Evolutionary conservation across 2,329 filamentous ascomycete species (phyloP).

Genomic region (Arthrobotrys iridis): DNA sequence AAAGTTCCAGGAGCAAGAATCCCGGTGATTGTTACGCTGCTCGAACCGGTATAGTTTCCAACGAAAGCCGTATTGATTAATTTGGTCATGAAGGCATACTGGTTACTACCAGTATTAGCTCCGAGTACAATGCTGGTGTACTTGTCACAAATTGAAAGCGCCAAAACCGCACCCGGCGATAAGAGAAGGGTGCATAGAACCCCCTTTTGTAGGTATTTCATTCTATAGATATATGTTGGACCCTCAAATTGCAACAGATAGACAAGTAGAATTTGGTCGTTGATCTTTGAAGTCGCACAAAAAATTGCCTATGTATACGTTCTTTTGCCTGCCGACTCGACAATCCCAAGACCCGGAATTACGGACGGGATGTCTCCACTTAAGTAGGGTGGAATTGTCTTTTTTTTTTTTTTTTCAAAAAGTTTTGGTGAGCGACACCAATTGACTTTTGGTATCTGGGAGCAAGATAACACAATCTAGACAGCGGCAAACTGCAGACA

Average conservation of each 20-base stretch:
- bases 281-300: background rate
- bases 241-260: background rate
- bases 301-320: background rate
- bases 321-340: background rate
- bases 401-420: background rate
- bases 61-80: slow-evolving; percentile 73
- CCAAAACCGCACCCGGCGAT: slow-evolving; percentile 8
- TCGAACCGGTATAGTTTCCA: slow-evolving; percentile 67
- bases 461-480: background rate
- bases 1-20: slow-evolving; percentile 67
- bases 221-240: slow-evolving; percentile 13
- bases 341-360: background rate
- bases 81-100: slow-evolving; percentile 68
- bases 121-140: slow-evolving; percentile 71
- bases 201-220: background rate
- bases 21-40: slow-evolving; percentile 67
- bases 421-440: background rate
- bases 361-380: background rate
- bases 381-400: background rate
- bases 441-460: background rate
- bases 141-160: slow-evolving; percentile 68
- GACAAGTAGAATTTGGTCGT: too few relatives aligned
- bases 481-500: slow-evolving; percentile 3
- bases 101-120: slow-evolving; percentile 70
- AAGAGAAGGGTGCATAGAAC: slow-evolving; percentile 2